Evolutionary conservation across 768 basidiomycete species (phyloP), one percentile per base, ranked within the genome.

Genomic region (Hygrophorus pudorinus): DNA sequence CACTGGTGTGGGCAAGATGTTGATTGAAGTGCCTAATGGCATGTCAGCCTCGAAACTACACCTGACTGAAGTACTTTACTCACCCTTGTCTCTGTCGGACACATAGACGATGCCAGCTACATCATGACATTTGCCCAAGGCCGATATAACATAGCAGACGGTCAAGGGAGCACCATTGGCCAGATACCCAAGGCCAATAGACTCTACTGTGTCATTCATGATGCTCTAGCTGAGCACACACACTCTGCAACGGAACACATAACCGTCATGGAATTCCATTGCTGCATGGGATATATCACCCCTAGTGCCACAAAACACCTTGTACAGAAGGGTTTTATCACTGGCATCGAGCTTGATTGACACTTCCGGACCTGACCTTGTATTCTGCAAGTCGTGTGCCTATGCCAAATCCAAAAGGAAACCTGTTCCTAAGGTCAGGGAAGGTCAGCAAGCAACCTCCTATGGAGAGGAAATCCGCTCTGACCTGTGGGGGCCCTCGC

Each of bases 401-500:
- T 7, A 24, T 38, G 51, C 66, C 1, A 66, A 66, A 41, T 70
- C 61, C 1, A 76, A 74, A 48, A 56, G 57, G 0, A 69, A 54
- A 0, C 42, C 58, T 0, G 63, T 65, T 44, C 53, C 65, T 0
- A 49, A 62, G 41, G 58, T 59, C 8, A 48, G 58, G 1, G 36
- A 56, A n/a, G 58, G 59, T 1, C 52, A 62, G 3, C 51, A 52
- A 2, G 57, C 63, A 0, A 51, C 41, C 1, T 50, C 47, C 1
- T 59, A 71, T 47, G 62, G 68, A 9, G 61, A 62, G 1, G 56
- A 64, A 17, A 45, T 73, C 9, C 62, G 70, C 46, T 51, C 57
- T 2, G 66, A 76, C 47, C 33, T 74, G 0, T 75, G 73, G 70
- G 72, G 71, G 11, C 72, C 68, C 4, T 59, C 67, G 0, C 59